Evolutionary conservation across 164 flowering plant species (phyloP), one percentile per base, ranked within the genome.

Genomic region (Sextonia rubra): DNA sequence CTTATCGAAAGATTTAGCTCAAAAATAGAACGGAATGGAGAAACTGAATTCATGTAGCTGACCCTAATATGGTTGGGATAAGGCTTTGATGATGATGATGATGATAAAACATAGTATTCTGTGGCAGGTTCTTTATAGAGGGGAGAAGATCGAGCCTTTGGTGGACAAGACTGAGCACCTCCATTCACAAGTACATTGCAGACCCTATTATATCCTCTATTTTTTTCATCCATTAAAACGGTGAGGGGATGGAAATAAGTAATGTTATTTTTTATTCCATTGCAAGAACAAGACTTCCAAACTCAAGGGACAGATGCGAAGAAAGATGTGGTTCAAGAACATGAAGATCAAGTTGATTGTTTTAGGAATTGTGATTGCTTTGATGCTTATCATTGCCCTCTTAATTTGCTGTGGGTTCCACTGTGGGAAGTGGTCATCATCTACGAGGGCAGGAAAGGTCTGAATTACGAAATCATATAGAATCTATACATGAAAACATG

Each of bases 141-240:
- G 97, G 66, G 98, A 91, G 79, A 93, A 91, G 74, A 93, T 91
- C 75, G 98, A 93, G 85, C 82, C 91, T 69, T 75, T 93, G 72
- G 97, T 93, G 76, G 97, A 93, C 82, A 93, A 91, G 80, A 91
- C 97, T n/a, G 98, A 93, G 79, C 88, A 89, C 69, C 97, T 91
- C 74, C 92, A 89, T n/a, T 85, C 91, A 22, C 95, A 93, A 90
- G 97, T 90, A 61, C 7, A 56, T 23, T 61, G 64, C 27, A 22
- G 14, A 23, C 14, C 24, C 64, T 2, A 12, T 25, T 24, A 12
- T 25, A 22, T n/a, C 3, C 25, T 23, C 17, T 22, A 24, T 14
- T 25, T 12, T 24, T 12, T 63, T 27, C 12, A 14, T 24, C 23
- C 32, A 12, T 63, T 27, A 26, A 27, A 63, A 8, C 15, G 12